Percentiles rank a stretch among this genome's conserved stretches.
Evolutionary conservation across 2,329 filamentous ascomycete species (phyloP).

Genomic region (Sporothrix phasma): DNA sequence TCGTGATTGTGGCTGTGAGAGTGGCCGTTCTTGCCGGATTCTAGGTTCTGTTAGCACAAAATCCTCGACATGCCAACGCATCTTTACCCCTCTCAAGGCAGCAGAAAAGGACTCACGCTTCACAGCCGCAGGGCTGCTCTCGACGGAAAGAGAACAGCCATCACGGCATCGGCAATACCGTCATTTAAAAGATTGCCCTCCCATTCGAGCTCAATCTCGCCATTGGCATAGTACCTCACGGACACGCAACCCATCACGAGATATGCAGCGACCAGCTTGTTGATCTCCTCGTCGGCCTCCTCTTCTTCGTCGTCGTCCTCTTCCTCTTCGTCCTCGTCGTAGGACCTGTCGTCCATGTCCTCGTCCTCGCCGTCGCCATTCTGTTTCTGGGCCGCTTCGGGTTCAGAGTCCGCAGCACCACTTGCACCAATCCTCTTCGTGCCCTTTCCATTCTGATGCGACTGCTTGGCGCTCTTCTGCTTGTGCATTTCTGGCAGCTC

Average conservation of each 20-base stretch:
- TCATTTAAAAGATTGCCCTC: slow-evolving; percentile 97
- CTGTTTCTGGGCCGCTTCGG: neutral
- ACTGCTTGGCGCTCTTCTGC: slow-evolving; percentile 25
- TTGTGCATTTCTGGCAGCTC: slow-evolving; percentile 47
- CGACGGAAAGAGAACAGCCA: slow-evolving; percentile 88
- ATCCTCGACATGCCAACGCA: neutral
- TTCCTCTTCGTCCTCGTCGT: slow-evolving; percentile 36
- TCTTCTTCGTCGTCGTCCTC: slow-evolving; percentile 20
- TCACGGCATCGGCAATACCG: slow-evolving; percentile 92
- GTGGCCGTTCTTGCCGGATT: slow-evolving; percentile 44
- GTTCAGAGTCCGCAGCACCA: slow-evolving; percentile 24
- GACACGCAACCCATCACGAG: slow-evolving; percentile 84
- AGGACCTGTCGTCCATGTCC: slow-evolving; percentile 14
- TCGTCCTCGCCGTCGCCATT: slow-evolving; percentile 10
- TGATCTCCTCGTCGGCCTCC: slow-evolving; percentile 49
- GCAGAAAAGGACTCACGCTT: slow-evolving; percentile 52
- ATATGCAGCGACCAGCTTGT: slow-evolving; percentile 52
- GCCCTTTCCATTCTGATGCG: slow-evolving; percentile 26
- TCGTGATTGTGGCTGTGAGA: slow-evolving; percentile 38
- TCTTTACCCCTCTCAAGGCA: neutral
- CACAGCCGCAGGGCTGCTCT: slow-evolving; percentile 89
- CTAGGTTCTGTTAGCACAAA: slow-evolving; percentile 30
- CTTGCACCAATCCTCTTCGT: slow-evolving; percentile 26
- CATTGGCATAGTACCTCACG: slow-evolving; percentile 65
- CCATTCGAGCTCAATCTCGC: slow-evolving; percentile 88